Evolutionary conservation across 805 yeast species (phyloP), one percentile per base, ranked within the genome.

Genomic region (Candida peoriensis): DNA sequence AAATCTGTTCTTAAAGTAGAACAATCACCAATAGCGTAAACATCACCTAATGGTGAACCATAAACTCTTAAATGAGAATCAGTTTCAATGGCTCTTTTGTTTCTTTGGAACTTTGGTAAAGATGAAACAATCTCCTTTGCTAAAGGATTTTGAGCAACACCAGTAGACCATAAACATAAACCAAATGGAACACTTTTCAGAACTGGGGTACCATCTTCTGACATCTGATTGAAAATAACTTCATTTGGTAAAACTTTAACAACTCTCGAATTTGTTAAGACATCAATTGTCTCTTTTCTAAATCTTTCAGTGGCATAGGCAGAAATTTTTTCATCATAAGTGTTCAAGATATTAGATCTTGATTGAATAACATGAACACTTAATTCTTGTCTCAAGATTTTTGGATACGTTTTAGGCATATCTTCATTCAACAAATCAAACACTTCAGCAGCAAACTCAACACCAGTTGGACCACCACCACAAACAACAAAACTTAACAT

Each of bases 391-490:
- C 81, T 66, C 31, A 79, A 57, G 32, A 78, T 64, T 46, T 68
- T 67, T 37, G 86, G 86, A 57, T 73, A 79, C 34, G 64, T 56
- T 37, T 69, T 65, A 29, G 68, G 64, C 46, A 79, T 57, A 52
- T 79, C 86, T 55, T 79, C 85, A 50, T 78, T 77, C 52, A 79
- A 61, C 46, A 79, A 55, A 48, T 79, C 87, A 45, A 64, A 77
- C 20, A 79, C 71, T 56, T 79, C 87, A 21, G 86, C 83, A 20
- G 87, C 86, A 47, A 78, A 70, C 52, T 78, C 86, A 23, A 76
- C 82, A 47, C 86, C 86, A 1, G 86, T 78, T 36, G 86, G 84
- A 28, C 86, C 86, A 41, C 85, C 86, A 42, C 86, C 86, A 55
- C 84, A 78, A 22, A 78, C 72, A 11, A 78, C 83, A 55, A 78